Conservation (phyloP, 352 stramenopile species). For the Pythium sp. region DNA sequence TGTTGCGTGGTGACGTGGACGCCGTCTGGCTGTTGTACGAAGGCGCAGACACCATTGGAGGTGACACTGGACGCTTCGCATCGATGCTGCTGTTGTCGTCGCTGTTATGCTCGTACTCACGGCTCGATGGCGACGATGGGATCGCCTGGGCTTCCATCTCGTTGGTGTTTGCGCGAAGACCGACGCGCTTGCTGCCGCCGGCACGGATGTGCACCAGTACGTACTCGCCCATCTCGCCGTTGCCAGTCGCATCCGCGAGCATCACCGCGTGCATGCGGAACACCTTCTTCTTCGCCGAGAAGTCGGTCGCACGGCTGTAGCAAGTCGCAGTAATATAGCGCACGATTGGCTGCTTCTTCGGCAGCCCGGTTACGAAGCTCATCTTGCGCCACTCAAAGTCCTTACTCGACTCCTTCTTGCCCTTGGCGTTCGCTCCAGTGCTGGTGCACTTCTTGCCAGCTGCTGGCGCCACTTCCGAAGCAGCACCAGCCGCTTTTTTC, state of each 20-base stretch:
- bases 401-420: slow-evolving; percentile 55
- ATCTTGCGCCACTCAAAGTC: slow-evolving; percentile 84
- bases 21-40: slow-evolving; percentile 43
- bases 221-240: slow-evolving; percentile 46
- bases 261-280: slow-evolving; percentile 82
- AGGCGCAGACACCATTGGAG: slow-evolving; percentile 29
- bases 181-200: slow-evolving; percentile 65
- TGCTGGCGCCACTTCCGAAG: slow-evolving; percentile 9
- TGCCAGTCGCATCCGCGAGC: slow-evolving; percentile 48
- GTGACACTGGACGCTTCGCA: slow-evolving; percentile 31
- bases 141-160: slow-evolving; percentile 20
- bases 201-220: slow-evolving; percentile 77
- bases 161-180: slow-evolving; percentile 38
- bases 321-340: slow-evolving; percentile 79
- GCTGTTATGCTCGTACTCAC: slow-evolving; percentile 17
- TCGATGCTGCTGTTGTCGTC: background rate
- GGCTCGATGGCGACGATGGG: slow-evolving; percentile 16
- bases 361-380: slow-evolving; percentile 76
- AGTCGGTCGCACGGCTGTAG: slow-evolving; percentile 56
- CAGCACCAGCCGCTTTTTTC: slow-evolving; percentile 33
- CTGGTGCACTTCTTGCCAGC: slow-evolving; percentile 20
- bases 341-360: slow-evolving; percentile 71
- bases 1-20: slow-evolving; percentile 42
- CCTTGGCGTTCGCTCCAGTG: slow-evolving; percentile 23
- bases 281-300: slow-evolving; percentile 68